These are phyloP conservation scores for Asterella californica DNA, from an alignment of 225 moss, liverwort and hornwort genomes.

Conservation along the genomic window DNA sequence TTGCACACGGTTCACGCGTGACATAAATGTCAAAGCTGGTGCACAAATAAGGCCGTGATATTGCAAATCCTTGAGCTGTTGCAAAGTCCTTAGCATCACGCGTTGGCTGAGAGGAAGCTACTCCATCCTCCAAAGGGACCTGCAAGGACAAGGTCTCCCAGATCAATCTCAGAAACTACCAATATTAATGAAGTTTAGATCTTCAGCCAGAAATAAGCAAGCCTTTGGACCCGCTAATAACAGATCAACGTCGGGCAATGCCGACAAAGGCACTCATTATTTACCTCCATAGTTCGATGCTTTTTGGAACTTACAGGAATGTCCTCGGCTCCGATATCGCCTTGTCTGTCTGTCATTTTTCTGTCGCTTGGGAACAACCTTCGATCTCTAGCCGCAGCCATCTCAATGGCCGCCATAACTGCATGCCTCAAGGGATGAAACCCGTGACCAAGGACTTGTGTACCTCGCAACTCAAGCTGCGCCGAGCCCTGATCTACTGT, in stretches of 20 bases:
- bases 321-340: not conserved
- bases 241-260: not conserved
- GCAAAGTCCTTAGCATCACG: not conserved
- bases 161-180: not conserved
- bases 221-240: not conserved
- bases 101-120: not conserved
- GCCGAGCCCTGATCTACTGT: not conserved
- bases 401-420: constrained; percentile 74
- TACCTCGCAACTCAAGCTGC: not conserved
- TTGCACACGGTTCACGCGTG: constrained; percentile 92
- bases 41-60: constrained; percentile 77
- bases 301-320: constrained; percentile 28
- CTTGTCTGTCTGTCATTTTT: not conserved
- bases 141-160: not conserved
- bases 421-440: constrained; percentile 86
- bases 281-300: constrained; percentile 32
- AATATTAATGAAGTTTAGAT: not conserved
- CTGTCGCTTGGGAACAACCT: constrained; percentile 48
- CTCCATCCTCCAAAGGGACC: not conserved
- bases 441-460: constrained; percentile 3
- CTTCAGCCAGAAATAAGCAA: not conserved
- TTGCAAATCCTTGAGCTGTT: constrained; percentile 8
- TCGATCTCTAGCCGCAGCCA: constrained; percentile 72
- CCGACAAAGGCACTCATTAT: not conserved
- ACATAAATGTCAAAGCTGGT: constrained; percentile 91